Evolutionary conservation across 345 rosid species (phyloP), one percentile per base, ranked within the genome.

Genomic region (Eucalyptus shirleyi): DNA sequence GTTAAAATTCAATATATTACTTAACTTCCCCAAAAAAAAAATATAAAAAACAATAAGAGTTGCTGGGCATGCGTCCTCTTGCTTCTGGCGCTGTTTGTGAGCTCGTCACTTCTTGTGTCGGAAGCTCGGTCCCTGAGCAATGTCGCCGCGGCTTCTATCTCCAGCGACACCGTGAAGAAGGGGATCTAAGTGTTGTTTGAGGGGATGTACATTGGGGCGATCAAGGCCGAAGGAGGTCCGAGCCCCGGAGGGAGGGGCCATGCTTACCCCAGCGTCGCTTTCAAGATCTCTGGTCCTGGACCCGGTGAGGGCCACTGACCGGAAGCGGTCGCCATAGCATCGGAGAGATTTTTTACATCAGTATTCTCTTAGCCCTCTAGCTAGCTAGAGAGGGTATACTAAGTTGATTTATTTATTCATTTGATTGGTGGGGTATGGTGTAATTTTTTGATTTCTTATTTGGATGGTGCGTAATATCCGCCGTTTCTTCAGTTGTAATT

Each of bases 141-240:
- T 62, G 90, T 53, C 26, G 4, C 85, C 7, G 40, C 6, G 5
- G 50, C 28, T 47, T n/a, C 37, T 30, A 49, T 34, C 72, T 45
- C 80, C 3, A 69, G 12, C 40, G 87, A 32, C 86, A 16, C 88
- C 47, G 28, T 88, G 24, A 87, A 81, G 67, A 89, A 88, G 88
- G 91, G 92, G 87, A 12, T 91, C 16, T 87, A 89, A 83, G 86
- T 89, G 60, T 30, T 88, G 45, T 32, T 91, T 2, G 89, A 89
- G 83, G 93, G 89, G n/a, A 50, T 89, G 86, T 49, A 67, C 50
- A 37, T 92, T 12, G 88, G 86, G 85, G 95, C 91, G 12, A 91
- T 94, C 55, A 91, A 94, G 89, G 92, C 87, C 3, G 93, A 92
- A 72, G 95, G 94, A 32, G 42, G 81, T 60, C 95, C 95, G 16